A percentile compares a stretch with the other conserved stretches of the same genome.
Evolutionary conservation across 176 grass and related monocot genomes (phyloP).

Genomic region (Saccharum officinarum): DNA sequence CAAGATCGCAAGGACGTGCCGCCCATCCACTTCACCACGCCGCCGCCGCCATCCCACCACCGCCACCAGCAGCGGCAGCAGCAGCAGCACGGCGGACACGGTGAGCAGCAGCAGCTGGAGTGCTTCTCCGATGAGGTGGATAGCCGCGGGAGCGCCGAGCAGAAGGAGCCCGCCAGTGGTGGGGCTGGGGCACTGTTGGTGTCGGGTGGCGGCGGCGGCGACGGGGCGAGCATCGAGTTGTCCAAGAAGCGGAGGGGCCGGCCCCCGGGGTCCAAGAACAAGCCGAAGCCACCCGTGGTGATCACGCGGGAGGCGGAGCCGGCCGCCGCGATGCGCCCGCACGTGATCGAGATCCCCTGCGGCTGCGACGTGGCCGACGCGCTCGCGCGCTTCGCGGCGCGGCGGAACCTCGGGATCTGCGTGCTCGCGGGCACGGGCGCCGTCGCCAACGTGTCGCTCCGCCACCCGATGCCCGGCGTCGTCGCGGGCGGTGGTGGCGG

Average conservation of each 20-base stretch:
- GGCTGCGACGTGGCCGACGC: constrained; percentile 74
- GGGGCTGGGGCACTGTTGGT: constrained; percentile 15
- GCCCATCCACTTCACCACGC: constrained; percentile 34
- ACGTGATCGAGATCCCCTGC: constrained; percentile 83
- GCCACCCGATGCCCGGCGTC: constrained; percentile 37
- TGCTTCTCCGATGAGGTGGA: constrained; percentile 82
- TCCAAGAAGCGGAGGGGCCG: constrained; percentile 71
- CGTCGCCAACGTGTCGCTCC: constrained; percentile 74
- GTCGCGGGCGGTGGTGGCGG: not conserved
- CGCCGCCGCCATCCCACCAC: constrained; percentile 13
- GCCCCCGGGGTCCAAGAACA: constrained; percentile 93
- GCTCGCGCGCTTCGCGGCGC: constrained; percentile 56
- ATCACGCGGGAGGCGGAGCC: constrained; percentile 83
- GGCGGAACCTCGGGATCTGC: constrained; percentile 72
- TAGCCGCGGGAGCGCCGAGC: constrained; percentile 50
- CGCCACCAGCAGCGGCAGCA: not conserved
- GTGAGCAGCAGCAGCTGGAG: constrained; percentile 50
- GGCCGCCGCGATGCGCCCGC: constrained; percentile 72
- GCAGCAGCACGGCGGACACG: not conserved
- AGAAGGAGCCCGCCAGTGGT: constrained; percentile 39
- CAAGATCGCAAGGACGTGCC: constrained; percentile 53
- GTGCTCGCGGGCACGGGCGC: constrained; percentile 74
- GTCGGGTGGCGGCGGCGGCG: constrained; percentile 20
- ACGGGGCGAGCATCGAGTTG: constrained; percentile 79
- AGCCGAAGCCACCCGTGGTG: constrained; percentile 84